Evolutionary conservation across 1,284 basidiomycete species (phyloP).

Genomic region (Trichosporon sp.): DNA sequence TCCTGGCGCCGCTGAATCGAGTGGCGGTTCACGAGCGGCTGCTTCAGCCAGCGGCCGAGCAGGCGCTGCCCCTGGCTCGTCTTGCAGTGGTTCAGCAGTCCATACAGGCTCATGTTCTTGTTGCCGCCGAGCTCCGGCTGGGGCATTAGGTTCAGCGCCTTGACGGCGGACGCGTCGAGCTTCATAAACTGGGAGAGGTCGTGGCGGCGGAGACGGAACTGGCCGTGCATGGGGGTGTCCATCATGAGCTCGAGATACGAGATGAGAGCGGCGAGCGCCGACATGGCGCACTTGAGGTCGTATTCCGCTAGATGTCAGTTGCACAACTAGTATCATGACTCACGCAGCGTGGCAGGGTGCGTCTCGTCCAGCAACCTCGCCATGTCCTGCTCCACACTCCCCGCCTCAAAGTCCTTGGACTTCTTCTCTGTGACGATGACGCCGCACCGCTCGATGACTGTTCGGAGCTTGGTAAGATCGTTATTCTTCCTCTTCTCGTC

Average conservation of each 20-base stretch:
- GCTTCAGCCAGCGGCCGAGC: constrained; percentile 91
- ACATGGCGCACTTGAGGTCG: constrained; percentile 70
- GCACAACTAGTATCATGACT: constrained; percentile 37
- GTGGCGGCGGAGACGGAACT: constrained; percentile 77
- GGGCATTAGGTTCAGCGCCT: constrained; percentile 84
- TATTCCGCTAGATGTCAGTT: constrained; percentile 61
- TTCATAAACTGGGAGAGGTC: constrained; percentile 94
- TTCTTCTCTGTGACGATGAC: constrained; percentile 87
- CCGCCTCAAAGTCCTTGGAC: constrained; percentile 74
- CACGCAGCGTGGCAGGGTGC: constrained; percentile 52
- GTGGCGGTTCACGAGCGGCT: constrained; percentile 89
- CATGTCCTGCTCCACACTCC: constrained; percentile 79
- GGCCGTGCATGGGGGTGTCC: constrained; percentile 74
- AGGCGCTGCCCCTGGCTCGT: constrained; percentile 92
- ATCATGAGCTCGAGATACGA: constrained; percentile 77
- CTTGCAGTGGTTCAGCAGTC: constrained; percentile 90
- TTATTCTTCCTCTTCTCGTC: constrained; percentile 61
- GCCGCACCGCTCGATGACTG: constrained; percentile 81
- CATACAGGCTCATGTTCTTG: constrained; percentile 82
- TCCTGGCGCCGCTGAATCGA: constrained; percentile 82
- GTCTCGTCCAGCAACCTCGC: constrained; percentile 64
- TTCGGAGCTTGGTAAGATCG: constrained; percentile 77
- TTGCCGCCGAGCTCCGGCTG: constrained; percentile 57
- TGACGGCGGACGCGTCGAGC: constrained; percentile 87
- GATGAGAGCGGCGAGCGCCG: constrained; percentile 75